Percentiles rank a stretch among this genome's conserved stretches.
Evolutionary conservation across 495 filamentous ascomycete species (phyloP).

Genomic region (Aspergillus funiculosus): DNA sequence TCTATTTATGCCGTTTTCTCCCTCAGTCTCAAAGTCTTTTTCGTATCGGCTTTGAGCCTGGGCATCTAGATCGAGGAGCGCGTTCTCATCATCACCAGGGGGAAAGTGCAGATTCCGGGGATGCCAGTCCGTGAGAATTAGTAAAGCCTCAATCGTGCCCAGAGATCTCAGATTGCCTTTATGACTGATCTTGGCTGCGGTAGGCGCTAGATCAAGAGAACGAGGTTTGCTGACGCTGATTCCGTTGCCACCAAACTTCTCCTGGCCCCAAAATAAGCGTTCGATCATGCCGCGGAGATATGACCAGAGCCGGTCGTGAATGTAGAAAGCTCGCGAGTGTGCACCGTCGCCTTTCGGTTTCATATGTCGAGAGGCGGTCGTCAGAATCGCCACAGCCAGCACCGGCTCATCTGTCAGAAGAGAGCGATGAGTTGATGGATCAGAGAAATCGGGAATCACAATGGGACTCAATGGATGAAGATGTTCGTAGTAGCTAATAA

Average conservation of each 20-base stretch:
- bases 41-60: constrained; percentile 34
- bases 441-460: constrained; percentile 74
- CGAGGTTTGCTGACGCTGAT: constrained; percentile 65
- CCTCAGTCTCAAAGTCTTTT: constrained; percentile 34
- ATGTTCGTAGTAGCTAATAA: constrained; percentile 73
- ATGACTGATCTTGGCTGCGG: constrained; percentile 40
- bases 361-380: constrained; percentile 82
- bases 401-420: constrained; percentile 88
- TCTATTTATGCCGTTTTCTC: constrained; percentile 25
- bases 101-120: constrained; percentile 93
- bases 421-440: constrained; percentile 63
- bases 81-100: constrained; percentile 71
- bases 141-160: constrained; percentile 86
- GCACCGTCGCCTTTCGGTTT: constrained; percentile 74
- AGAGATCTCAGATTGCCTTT: constrained; percentile 82
- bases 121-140: constrained; percentile 96
- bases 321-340: constrained; percentile 76
- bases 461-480: constrained; percentile 89
- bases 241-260: constrained; percentile 85
- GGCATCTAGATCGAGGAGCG: constrained; percentile 48
- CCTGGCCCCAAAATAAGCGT: constrained; percentile 89
- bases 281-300: constrained; percentile 92
- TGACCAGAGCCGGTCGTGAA: constrained; percentile 93
- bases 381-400: constrained; percentile 80
- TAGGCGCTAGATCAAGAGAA: constrained; percentile 57